Evolutionary conservation across 768 basidiomycete genomes (phyloP).

Genomic region (Strobilomyces confusus): DNA sequence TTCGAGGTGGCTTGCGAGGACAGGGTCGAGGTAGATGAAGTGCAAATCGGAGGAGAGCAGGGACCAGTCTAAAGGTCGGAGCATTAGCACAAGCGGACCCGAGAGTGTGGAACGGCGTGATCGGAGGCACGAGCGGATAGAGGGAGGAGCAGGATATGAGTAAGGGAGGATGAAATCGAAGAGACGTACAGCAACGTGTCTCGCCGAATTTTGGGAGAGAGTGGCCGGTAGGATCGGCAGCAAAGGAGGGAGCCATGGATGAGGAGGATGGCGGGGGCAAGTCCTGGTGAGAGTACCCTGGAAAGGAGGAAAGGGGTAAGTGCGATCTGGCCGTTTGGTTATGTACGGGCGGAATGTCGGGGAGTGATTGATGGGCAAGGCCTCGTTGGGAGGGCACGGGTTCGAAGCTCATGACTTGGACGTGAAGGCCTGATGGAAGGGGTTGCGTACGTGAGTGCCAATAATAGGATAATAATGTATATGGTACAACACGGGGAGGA

Average conservation of each 20-base stretch:
- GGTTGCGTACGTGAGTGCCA: constrained; percentile 17
- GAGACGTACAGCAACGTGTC: constrained; percentile 70
- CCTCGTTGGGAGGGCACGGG: constrained; percentile 35
- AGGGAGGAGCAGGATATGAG: constrained; percentile 6
- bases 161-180: neutral
- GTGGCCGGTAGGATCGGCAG: constrained; percentile 35
- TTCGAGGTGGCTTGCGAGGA: constrained; percentile 66
- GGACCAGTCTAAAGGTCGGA: constrained; percentile 61
- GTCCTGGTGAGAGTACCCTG: constrained; percentile 33
- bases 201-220: constrained; percentile 58
- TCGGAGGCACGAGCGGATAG: constrained; percentile 21
- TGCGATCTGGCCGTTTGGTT: constrained; percentile 33
- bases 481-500: constrained; percentile 13
- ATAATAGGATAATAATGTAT: constrained; percentile 19
- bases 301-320: constrained; percentile 37
- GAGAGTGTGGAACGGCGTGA: constrained; percentile 17
- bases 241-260: constrained; percentile 24
- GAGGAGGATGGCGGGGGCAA: constrained; percentile 28
- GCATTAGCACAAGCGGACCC: constrained; percentile 21
- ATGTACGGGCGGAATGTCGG: constrained; percentile 29
- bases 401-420: constrained; percentile 31
- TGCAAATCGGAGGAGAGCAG: constrained; percentile 70
- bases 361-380: constrained; percentile 23
- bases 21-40: constrained; percentile 83
- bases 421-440: constrained; percentile 24